Conservation (phyloP, 2,329 filamentous ascomycete genomes). For the Karstenula rhodostoma region DNA sequence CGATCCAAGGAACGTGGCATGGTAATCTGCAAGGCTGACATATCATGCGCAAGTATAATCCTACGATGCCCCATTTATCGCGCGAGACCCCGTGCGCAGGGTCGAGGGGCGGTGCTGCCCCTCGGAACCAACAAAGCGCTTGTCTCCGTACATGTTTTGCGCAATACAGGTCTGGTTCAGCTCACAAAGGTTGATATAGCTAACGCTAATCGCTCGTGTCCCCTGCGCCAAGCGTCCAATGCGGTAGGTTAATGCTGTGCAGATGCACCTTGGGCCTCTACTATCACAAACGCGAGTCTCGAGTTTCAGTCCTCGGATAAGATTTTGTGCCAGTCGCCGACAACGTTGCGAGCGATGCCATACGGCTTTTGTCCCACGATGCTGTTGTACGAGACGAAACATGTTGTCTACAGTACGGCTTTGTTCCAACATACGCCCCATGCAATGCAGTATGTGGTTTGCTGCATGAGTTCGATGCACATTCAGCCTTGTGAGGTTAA, state of each 20-base stretch:
- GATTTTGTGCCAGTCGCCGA: neutral
- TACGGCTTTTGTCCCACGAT: neutral
- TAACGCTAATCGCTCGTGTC: slow-evolving; percentile 25
- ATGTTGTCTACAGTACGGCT: neutral
- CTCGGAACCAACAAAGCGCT: slow-evolving; percentile 9
- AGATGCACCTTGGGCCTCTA: slow-evolving; percentile 15
- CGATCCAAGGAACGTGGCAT: slow-evolving; percentile 7
- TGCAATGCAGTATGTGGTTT: neutral
- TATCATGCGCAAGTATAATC: slow-evolving; percentile 6
- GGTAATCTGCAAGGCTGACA: slow-evolving; percentile 13
- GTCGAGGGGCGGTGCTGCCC: neutral
- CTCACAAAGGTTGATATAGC: slow-evolving; percentile 11
- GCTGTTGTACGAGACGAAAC: neutral
- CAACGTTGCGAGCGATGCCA: neutral
- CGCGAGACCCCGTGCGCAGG: slow-evolving; percentile 1
- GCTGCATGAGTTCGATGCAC: neutral
- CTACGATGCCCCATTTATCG: slow-evolving; percentile 4
- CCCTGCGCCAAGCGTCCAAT: slow-evolving; percentile 30
- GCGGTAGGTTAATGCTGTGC: slow-evolving; percentile 20
- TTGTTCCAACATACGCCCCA: neutral
- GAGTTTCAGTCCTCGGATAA: neutral
- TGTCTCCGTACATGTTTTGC: neutral
- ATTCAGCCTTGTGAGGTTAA: neutral
- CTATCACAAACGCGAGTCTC: slow-evolving; percentile 7
- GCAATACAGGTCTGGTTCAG: neutral